Percentiles rank a stretch among this genome's conserved stretches.
These are phyloP conservation scores for Botrytis hyacinthi DNA, from an alignment of 2,329 filamentous ascomycete genomes.

Conservation along the genomic window DNA sequence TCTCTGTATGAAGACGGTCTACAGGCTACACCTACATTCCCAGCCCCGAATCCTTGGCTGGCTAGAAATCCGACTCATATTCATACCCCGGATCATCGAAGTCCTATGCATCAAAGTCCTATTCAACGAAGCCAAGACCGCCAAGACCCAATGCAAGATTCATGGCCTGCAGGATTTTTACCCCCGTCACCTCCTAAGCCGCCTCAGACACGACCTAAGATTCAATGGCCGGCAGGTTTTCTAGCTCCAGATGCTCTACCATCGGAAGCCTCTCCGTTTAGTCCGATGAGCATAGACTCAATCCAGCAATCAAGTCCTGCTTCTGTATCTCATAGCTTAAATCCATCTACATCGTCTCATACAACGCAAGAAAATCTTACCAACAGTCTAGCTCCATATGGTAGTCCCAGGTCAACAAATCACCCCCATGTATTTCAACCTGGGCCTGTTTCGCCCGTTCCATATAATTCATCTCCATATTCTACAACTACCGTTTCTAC, in stretches of 20 bases:
- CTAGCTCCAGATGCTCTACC: background rate
- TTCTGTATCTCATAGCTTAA: background rate
- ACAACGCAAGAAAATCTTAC: background rate
- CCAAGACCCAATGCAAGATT: background rate
- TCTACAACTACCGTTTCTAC: background rate
- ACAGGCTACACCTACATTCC: background rate
- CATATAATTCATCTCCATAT: background rate
- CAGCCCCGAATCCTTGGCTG: background rate
- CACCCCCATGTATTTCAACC: background rate
- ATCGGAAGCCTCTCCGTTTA: background rate
- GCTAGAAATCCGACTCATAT: background rate
- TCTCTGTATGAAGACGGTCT: background rate
- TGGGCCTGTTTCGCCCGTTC: background rate
- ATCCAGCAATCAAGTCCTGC: background rate
- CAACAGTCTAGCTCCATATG: background rate
- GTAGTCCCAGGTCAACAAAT: background rate
- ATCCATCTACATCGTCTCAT: background rate
- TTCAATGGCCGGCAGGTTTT: constrained; percentile 11
- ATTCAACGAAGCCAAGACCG: background rate
- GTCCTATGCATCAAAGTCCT: background rate
- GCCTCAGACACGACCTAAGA: background rate
- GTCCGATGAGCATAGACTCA: background rate
- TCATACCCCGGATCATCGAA: background rate
- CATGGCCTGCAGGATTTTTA: constrained; percentile 19
- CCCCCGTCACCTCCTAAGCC: background rate